Base-by-base conservation (phyloP, 768 basidiomycete species). In the Lactifluus hygrophoroides region DNA sequence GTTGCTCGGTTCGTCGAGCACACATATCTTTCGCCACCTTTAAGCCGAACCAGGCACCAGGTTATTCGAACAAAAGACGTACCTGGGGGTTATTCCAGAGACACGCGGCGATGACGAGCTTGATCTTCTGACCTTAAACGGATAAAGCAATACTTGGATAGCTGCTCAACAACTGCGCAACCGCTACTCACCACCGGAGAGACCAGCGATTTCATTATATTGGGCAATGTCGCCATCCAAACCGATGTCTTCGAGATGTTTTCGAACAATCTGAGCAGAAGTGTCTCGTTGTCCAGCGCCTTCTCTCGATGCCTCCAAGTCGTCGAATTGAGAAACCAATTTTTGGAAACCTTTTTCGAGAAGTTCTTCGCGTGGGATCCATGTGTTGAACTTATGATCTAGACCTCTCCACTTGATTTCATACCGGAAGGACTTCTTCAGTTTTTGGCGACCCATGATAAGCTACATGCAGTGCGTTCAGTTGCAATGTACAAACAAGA, bases 171-270 rank as follows among this genome's bases (percentile, higher is more conserved):
- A 46, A 25, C 32, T n/a, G 40, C 9, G 21, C 17, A 30, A 43
- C 17, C 8, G 3, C 40, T 17, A 62, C 75, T 64, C 69, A 85
- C 94, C 94, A 72, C 95, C 95, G 17, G 91, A 94, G 45, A 97
- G 75, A 38, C 95, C 94, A 35, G 83, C 82, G 68, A 97, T 94
- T 74, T 98, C 94, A 68, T 96, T 95, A 74, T 98, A 97, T 72
- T 96, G 92, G 11, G 94, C 94, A 60, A 97, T 97, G 74, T 97
- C 92, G 43, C 94, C 94, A 73, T 97, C 92, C 38, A 98, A 78
- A 35, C 94, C 95, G 64, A 98, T 91, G 65, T 94, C 94, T 72
- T 96, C 93, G 46, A 98, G 74, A 65, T 94, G 91, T 72, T 94
- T 91, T 64, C 94, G 81, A 47, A 97, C 89, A 47, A 90, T 75